Conservation (phyloP, 2,329 filamentous ascomycete species). For the Cadophora luteo-olivacea region DNA sequence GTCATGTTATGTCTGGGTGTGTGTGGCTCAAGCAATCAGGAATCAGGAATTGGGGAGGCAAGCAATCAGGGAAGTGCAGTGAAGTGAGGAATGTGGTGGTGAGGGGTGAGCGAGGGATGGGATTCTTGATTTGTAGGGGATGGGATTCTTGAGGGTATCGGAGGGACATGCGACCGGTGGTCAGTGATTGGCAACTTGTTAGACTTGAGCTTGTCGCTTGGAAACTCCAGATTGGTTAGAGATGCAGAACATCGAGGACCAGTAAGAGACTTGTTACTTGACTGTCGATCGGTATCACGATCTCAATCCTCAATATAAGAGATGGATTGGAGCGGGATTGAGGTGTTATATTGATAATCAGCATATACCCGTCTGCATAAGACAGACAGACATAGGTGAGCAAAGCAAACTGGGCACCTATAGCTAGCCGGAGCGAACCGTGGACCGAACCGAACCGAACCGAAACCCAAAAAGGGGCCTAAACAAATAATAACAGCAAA, state of each 20-base stretch:
- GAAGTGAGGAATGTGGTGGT: not conserved
- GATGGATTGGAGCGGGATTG: not conserved
- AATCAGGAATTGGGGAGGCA: not conserved
- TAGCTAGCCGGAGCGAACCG: not conserved
- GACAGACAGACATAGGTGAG: slow-evolving; percentile 3
- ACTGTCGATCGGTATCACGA: too few species aligned
- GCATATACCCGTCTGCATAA: slow-evolving; percentile 5
- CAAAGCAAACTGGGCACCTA: slow-evolving; percentile 14
- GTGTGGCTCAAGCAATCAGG: not conserved
- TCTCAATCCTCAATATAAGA: not conserved
- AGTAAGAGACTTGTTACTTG: too few species aligned
- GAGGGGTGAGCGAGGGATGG: not conserved
- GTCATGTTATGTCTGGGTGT: not conserved
- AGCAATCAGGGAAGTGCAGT: not conserved
- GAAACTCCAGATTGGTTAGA: too few species aligned
- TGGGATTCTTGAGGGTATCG: not conserved
- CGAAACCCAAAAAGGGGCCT: not conserved
- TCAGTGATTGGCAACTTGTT: too few species aligned
- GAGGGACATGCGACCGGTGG: too few species aligned
- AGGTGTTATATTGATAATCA: slow-evolving; percentile 10
- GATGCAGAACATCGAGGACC: too few species aligned
- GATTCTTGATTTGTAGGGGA: not conserved
- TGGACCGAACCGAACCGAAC: not conserved
- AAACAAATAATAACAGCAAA: slow-evolving; percentile 4
- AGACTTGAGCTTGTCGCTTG: too few species aligned